A percentile compares a stretch with the other conserved stretches of the same genome.
phyloP scores from a whole-genome alignment of 345 rosid species.

The Geranium rotundifolium region DNA sequence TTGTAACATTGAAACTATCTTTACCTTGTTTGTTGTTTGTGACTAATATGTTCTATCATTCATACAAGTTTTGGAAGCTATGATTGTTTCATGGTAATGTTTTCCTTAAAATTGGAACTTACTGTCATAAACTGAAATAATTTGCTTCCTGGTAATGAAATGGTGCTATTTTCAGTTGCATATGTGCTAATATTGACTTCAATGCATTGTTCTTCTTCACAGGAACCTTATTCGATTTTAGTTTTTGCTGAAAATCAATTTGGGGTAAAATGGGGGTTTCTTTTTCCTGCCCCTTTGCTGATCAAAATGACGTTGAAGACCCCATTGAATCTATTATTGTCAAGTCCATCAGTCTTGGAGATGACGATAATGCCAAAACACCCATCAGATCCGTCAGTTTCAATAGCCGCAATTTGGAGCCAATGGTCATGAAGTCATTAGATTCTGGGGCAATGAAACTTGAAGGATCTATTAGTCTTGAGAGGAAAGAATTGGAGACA shows the following conservation, averaged over 20 bases:
- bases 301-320: slow-evolving; percentile 42
- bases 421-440: slow-evolving; percentile 36
- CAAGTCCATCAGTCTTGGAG: slow-evolving; percentile 72
- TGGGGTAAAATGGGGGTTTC: slow-evolving; percentile 53
- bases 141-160: too few relatives aligned
- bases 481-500: slow-evolving; percentile 47
- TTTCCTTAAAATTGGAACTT: too few relatives aligned
- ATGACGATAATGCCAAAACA: slow-evolving; percentile 37
- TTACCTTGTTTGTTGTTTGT: too few relatives aligned
- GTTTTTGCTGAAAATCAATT: not conserved
- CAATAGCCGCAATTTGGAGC: slow-evolving; percentile 36
- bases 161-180: too few relatives aligned
- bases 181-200: not conserved
- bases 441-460: slow-evolving; percentile 66
- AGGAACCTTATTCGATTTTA: not conserved
- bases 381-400: slow-evolving; percentile 61
- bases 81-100: too few relatives aligned
- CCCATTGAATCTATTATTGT: slow-evolving; percentile 60
- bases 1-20: too few relatives aligned
- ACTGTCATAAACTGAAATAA: too few relatives aligned
- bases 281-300: slow-evolving; percentile 49
- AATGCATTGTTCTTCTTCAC: not conserved
- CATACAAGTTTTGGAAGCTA: too few relatives aligned
- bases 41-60: too few relatives aligned
- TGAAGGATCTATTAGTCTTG: slow-evolving; percentile 73